Percentiles rank a stretch among this genome's conserved stretches.
Evolutionary conservation across 1,284 basidiomycete genomes (phyloP).

Genomic region (Ceratobasidium papillatum): DNA sequence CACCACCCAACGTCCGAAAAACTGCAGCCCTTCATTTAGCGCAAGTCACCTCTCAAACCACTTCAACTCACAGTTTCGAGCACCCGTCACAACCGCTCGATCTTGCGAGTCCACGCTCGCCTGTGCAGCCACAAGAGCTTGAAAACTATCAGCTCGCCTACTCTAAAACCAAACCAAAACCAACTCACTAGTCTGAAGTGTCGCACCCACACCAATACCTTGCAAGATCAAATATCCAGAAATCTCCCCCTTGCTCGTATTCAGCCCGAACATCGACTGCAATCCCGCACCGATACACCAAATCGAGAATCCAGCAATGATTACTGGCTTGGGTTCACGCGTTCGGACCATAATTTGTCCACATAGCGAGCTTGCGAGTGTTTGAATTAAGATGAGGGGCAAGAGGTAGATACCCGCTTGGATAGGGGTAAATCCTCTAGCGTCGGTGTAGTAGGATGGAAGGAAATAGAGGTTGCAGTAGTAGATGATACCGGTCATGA

Average conservation of each 20-base stretch:
- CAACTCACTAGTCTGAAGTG: conserved; percentile 29
- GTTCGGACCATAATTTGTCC: conserved; percentile 33
- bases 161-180: not conserved
- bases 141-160: not conserved
- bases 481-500: conserved; percentile 38
- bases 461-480: conserved; percentile 42
- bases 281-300: conserved; percentile 37
- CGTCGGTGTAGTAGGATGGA: conserved; percentile 39
- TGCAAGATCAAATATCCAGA: conserved; percentile 35
- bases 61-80: conserved; percentile 33
- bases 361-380: conserved; percentile 20
- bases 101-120: conserved; percentile 23
- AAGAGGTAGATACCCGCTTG: conserved; percentile 38
- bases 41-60: too few relatives aligned
- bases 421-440: conserved; percentile 33
- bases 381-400: conserved; percentile 32
- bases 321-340: conserved; percentile 18
- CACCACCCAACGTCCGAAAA: conserved; percentile 40
- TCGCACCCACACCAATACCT: conserved; percentile 36
- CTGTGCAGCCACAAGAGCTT: conserved; percentile 38
- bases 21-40: not conserved
- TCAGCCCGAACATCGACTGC: conserved; percentile 35
- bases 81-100: conserved; percentile 37
- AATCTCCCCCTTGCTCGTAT: conserved; percentile 26
- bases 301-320: conserved; percentile 34